These are phyloP conservation scores for Fraxinus dipetala DNA, from an alignment of 305 asterid species.

Conservation along the genomic window DNA sequence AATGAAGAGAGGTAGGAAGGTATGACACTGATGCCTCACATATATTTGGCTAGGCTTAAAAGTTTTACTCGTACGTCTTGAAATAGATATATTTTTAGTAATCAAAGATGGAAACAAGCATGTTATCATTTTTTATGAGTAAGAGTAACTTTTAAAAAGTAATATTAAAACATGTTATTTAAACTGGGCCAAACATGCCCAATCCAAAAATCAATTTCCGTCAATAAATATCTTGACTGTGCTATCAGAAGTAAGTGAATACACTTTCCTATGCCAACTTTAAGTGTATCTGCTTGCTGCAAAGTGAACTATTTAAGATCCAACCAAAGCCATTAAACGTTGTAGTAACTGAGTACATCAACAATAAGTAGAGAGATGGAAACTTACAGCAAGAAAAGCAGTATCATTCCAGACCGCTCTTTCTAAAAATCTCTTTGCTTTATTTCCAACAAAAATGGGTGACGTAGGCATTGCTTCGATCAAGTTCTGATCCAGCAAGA, in stretches of 20 bases:
- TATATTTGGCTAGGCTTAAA: not conserved
- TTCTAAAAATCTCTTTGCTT: slow-evolving; percentile 67
- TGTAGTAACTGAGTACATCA: not conserved
- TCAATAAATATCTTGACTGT: not conserved
- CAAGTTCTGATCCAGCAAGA: slow-evolving; percentile 79
- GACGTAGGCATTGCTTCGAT: slow-evolving; percentile 88
- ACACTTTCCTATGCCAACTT: not conserved
- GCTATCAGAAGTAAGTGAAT: not conserved
- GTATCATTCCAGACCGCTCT: slow-evolving; percentile 96
- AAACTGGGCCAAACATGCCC: not conserved
- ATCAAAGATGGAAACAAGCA: not conserved
- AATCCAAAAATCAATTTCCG: not conserved
- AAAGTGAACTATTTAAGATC: not conserved
- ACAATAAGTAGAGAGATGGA: not conserved
- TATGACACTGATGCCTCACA: not conserved
- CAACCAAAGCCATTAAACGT: not conserved
- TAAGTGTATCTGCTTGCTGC: not conserved
- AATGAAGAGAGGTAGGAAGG: not conserved
- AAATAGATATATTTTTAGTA: not conserved
- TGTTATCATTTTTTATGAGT: not conserved
- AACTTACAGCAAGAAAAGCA: slow-evolving; percentile 79
- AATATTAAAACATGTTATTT: not conserved
- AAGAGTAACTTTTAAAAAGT: not conserved
- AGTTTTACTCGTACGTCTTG: not conserved
- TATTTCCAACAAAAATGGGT: slow-evolving; percentile 79